Percentiles rank a stretch among this genome's conserved stretches.
Evolutionary conservation across 176 grass and related monocot genomes (phyloP).

Genomic region (Pharus latifolius): DNA sequence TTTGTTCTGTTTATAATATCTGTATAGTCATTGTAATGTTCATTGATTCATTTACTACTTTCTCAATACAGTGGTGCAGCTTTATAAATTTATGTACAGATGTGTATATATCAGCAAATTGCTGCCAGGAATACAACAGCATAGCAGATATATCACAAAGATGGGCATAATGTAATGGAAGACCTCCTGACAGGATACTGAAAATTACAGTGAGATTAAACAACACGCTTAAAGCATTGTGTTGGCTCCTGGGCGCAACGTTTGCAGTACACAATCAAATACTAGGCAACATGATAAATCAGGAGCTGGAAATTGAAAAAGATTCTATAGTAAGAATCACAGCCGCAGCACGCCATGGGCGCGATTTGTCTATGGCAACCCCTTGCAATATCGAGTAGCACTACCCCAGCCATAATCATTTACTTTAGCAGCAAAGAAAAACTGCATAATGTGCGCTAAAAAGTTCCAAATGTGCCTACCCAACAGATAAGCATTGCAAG

Average conservation of each 20-base stretch:
- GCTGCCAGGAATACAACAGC: background rate
- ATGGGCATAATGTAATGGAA: background rate
- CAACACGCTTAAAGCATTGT: no score
- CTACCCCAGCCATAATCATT: no score
- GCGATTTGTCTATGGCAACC: background rate
- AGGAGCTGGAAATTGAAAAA: background rate
- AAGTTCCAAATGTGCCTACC: no score
- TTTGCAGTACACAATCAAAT: no score
- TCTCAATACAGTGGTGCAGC: background rate
- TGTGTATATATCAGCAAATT: background rate
- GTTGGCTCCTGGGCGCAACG: no score
- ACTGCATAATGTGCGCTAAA: no score
- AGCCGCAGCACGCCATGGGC: background rate
- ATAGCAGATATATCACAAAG: background rate
- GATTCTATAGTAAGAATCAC: background rate
- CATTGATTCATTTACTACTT: background rate
- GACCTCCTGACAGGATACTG: background rate
- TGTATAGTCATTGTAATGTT: background rate
- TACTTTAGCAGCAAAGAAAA: no score
- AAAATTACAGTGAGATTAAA: no score
- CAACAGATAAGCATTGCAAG: background rate
- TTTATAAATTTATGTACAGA: background rate
- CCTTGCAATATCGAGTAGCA: no score
- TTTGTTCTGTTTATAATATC: background rate
- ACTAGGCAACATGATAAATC: no score